phyloP scores from a whole-genome alignment of 495 filamentous ascomycete species.

The Podospora comata region DNA sequence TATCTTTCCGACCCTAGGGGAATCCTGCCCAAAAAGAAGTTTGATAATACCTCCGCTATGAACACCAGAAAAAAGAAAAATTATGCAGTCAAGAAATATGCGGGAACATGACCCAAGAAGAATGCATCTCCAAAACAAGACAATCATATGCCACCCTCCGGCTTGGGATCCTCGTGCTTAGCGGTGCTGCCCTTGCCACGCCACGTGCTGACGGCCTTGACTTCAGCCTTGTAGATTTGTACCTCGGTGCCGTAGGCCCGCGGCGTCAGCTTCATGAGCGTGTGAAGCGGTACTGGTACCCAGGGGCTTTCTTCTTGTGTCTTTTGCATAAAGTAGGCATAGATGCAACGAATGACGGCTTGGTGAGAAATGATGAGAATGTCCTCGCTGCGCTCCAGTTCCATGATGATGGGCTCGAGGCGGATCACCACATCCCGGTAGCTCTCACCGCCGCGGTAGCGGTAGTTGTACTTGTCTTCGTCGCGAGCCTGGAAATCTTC shows the following conservation, averaged over 20 bases:
- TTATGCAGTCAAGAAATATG: not conserved
- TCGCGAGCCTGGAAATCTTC: conserved; percentile 93
- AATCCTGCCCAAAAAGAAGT: not conserved
- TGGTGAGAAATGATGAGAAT: conserved; percentile 98
- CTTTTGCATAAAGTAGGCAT: conserved; percentile 97
- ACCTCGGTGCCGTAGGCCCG: conserved; percentile 91
- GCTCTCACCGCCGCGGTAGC: conserved; percentile 92
- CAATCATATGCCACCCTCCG: conserved; percentile 36
- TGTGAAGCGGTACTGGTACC: conserved; percentile 90
- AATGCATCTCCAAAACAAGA: too few relatives aligned
- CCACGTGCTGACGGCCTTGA: conserved; percentile 93
- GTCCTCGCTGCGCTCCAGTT: conserved; percentile 90
- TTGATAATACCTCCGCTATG: not conserved
- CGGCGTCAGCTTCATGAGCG: conserved; percentile 91
- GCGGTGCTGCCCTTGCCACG: conserved; percentile 86
- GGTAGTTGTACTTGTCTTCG: conserved; percentile 98
- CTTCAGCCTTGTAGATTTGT: conserved; percentile 80
- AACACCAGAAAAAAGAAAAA: not conserved
- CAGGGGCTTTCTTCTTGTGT: conserved; percentile 91
- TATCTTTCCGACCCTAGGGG: not conserved
- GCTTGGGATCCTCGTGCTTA: conserved; percentile 56
- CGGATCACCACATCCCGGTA: conserved; percentile 98
- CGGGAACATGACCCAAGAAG: not conserved
- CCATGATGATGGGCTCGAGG: conserved; percentile 99
- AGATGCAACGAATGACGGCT: conserved; percentile 93